A percentile compares a stretch with the other conserved stretches of the same genome.
Conservation (phyloP, 2,329 filamentous ascomycete genomes). For the Rugonectria rugulosa region DNA sequence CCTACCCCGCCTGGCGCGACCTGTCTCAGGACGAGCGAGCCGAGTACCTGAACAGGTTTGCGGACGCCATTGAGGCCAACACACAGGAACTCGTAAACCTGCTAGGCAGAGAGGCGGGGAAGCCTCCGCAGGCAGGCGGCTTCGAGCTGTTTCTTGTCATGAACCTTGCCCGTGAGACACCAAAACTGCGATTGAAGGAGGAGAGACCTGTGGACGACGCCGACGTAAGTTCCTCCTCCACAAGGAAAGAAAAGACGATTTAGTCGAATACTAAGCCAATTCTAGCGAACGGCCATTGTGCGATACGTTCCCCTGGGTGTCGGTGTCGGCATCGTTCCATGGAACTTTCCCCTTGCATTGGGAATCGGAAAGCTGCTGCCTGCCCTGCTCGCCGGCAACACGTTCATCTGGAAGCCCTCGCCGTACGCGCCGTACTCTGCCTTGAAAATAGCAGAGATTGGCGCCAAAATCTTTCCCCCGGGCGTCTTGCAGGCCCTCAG, state of each 20-base stretch:
- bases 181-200: constrained; percentile 27
- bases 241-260: too few species aligned
- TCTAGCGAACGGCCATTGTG: constrained; percentile 21
- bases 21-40: constrained; percentile 36
- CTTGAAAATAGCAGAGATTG: constrained; percentile 67
- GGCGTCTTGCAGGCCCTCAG: constrained; percentile 68
- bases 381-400: constrained; percentile 64
- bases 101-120: constrained; percentile 35
- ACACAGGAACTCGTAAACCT: constrained; percentile 32
- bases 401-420: constrained; percentile 64
- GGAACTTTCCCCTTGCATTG: constrained; percentile 33
- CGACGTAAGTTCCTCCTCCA: constrained; percentile 7
- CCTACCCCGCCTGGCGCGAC: constrained; percentile 42
- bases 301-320: constrained; percentile 29
- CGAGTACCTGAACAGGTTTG: constrained; percentile 33
- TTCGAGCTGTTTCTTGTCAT: constrained; percentile 23
- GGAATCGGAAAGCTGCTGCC: constrained; percentile 58
- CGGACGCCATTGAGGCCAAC: constrained; percentile 39
- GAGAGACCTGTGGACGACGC: constrained; percentile 29
- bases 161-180: constrained; percentile 11
- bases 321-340: constrained; percentile 30
- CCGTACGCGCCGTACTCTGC: constrained; percentile 64
- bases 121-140: constrained; percentile 28
- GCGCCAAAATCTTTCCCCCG: constrained; percentile 63
- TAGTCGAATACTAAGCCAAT: neutral